A percentile compares a stretch with the other conserved stretches of the same genome.
These are phyloP conservation scores for Nicotiana knightiana DNA, from an alignment of 257 asterid genomes.

Conservation along the genomic window DNA sequence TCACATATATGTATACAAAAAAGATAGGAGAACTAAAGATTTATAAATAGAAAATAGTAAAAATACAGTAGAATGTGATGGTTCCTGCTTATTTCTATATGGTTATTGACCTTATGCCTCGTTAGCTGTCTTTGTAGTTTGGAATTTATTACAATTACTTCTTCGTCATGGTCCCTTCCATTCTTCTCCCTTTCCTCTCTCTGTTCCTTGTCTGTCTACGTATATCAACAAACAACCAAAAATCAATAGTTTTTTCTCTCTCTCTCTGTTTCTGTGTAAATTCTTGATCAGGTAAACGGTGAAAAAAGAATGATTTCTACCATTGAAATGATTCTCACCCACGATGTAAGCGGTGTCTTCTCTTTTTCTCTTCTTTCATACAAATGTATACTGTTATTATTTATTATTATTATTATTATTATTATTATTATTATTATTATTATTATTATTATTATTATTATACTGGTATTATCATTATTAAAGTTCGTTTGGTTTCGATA, in stretches of 20 bases:
- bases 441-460: too few relatives aligned
- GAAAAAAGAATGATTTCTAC: neutral
- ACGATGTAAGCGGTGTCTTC: neutral
- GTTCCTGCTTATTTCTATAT: neutral
- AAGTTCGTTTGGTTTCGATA: too few relatives aligned
- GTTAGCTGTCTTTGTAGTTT: constrained; percentile 5
- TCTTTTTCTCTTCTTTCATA: neutral
- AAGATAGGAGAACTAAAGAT: neutral
- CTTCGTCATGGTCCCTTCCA: constrained; percentile 10
- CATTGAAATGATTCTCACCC: neutral
- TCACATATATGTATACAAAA: neutral
- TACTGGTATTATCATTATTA: too few relatives aligned
- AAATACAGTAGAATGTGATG: neutral
- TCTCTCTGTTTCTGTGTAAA: neutral
- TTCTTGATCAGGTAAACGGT: neutral
- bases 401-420: too few relatives aligned
- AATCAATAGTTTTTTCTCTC: neutral
- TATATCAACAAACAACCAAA: neutral
- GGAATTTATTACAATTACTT: neutral
- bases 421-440: too few relatives aligned
- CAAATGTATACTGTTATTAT: neutral
- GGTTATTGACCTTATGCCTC: constrained; percentile 8
- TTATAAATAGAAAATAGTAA: neutral
- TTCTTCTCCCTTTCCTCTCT: neutral
- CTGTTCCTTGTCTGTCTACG: neutral